Conservation (phyloP, 257 asterid genomes). For the Galeopsis tetrahit region DNA sequence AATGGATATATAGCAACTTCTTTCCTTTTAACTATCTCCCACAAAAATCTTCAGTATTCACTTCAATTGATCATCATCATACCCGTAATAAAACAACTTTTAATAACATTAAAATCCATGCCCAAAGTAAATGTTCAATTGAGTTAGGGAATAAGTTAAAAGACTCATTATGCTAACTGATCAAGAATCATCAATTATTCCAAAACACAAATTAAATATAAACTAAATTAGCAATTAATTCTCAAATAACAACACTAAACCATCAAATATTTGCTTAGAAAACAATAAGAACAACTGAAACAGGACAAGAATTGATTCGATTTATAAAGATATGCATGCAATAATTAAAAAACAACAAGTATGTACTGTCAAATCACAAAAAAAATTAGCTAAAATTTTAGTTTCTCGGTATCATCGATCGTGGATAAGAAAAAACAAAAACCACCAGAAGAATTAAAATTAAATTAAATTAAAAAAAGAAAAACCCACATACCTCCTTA, state of each 20-base stretch:
- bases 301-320: slow-evolving; percentile 18
- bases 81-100: too few species aligned
- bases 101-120: too few species aligned
- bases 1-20: too few species aligned
- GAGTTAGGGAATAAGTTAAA: background rate
- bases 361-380: slow-evolving; percentile 11
- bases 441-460: background rate
- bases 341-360: slow-evolving; percentile 21
- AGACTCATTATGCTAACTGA: background rate
- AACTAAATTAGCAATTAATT: slow-evolving; percentile 4
- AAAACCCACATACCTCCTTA: slow-evolving; percentile 51
- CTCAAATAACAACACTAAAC: background rate
- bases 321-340: slow-evolving; percentile 32
- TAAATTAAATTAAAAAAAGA: background rate
- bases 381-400: background rate
- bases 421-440: slow-evolving; percentile 13
- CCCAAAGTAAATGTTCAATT: too few species aligned
- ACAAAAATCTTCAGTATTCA: too few species aligned
- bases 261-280: background rate
- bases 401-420: slow-evolving; percentile 21
- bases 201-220: background rate
- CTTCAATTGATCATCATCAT: too few species aligned
- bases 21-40: too few species aligned
- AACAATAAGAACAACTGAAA: background rate
- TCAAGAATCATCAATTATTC: background rate